Evolutionary conservation across 306 rosid species (phyloP), one percentile per base, ranked within the genome.

Genomic region (Malus domestica): DNA sequence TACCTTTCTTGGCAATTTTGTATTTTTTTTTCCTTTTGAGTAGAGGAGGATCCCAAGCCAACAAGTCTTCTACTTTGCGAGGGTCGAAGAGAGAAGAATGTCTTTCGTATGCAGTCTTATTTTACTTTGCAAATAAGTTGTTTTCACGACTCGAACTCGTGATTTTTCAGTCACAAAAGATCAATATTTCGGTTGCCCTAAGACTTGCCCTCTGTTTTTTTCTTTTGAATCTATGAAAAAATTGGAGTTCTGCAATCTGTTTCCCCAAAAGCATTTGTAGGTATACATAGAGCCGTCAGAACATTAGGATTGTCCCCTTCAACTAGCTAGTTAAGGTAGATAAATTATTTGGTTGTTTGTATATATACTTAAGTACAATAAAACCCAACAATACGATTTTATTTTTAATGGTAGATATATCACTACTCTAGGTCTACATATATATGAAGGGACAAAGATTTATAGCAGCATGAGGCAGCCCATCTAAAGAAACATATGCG

Each of bases 401-500:
- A 15, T 14, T 49, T 9, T 49, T 15, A 49, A 49, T 49, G 8
- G 54, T 49, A 1, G 54, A 49, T 14, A 15, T 15, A 49, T 49
- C 52, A 12, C 18, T 46, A 13, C 52, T 14, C 18, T 46, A 13
- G 52, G 8, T 49, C 54, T 49, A 49, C 3, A 15, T 14, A 49
- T 49, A 35, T 35, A 35, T 7, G 54, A 14, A 49, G 54, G 54
- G 54, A 46, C 18, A 46, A 18, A 14, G 33, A 58, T 58, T 25
- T 67, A 10, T 42, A 4, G 72, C 67, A 54, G 67, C 66, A 51
- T 6, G 55, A 49, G 55, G 55, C 55, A 49, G 55, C 55, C 55
- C 23, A 38, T 78, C 18, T 8, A 62, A 60, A 68, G 46, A 70
- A 78, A 60, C 76, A 73, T 55, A 73, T 55, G 74, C 62, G 63